Conservation (phyloP, 2,329 filamentous ascomycete species). For the Claviceps sp. region DNA sequence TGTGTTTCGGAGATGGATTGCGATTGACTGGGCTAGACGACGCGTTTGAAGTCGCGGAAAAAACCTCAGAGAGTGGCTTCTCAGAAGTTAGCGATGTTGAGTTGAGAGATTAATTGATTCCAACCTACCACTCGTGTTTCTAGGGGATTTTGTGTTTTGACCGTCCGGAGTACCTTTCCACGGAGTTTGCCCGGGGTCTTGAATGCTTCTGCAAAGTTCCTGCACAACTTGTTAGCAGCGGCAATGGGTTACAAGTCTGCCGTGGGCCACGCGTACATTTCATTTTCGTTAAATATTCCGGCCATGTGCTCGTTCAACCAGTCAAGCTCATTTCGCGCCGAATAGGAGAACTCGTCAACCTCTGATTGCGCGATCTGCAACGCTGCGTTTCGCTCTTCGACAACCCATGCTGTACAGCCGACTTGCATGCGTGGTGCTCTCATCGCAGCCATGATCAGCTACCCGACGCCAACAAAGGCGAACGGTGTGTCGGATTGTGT, state of each 20-base stretch:
- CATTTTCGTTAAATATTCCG: conserved; percentile 76
- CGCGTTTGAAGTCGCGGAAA: conserved; percentile 42
- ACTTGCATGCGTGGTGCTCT: conserved; percentile 52
- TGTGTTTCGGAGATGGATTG: conserved; percentile 43
- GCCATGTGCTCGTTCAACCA: conserved; percentile 99
- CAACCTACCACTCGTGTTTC: conserved; percentile 51
- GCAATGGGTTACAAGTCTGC: background rate
- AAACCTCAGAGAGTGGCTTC: conserved; percentile 47
- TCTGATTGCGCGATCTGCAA: conserved; percentile 66
- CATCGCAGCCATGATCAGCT: conserved; percentile 28
- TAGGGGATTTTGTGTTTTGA: conserved; percentile 42
- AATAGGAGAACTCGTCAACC: conserved; percentile 84
- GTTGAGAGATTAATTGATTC: conserved; percentile 2
- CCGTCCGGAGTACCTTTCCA: conserved; percentile 66
- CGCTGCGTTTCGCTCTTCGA: conserved; percentile 69
- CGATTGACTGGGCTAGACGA: conserved; percentile 36
- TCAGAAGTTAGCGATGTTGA: conserved; percentile 13
- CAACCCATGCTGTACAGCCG: conserved; percentile 75
- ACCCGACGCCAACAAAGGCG: conserved; percentile 6
- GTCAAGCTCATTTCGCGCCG: conserved; percentile 84
- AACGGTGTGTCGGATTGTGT: background rate
- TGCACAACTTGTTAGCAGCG: conserved; percentile 24
- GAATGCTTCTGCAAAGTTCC: conserved; percentile 88
- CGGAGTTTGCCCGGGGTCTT: conserved; percentile 80
- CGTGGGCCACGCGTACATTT: conserved; percentile 47